Evolutionary conservation across 1,284 basidiomycete genomes (phyloP).

Genomic region (Paramarasmius palmivorus): DNA sequence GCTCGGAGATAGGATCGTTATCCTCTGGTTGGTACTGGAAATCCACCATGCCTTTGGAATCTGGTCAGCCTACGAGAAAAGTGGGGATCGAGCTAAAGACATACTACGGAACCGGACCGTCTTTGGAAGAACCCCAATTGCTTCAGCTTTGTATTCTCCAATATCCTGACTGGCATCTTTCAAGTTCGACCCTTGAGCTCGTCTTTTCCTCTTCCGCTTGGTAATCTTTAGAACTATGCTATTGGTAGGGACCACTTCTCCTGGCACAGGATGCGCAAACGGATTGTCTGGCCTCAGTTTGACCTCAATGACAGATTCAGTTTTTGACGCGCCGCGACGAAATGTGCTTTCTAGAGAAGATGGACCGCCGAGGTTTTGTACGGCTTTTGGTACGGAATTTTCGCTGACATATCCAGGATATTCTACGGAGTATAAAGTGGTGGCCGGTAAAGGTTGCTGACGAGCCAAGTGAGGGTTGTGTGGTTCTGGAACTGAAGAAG

Average conservation of each 20-base stretch:
- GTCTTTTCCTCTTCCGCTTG: slow-evolving; percentile 59
- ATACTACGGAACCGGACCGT: slow-evolving; percentile 89
- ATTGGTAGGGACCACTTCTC: slow-evolving; percentile 72
- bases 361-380: slow-evolving; percentile 71
- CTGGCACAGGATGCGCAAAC: slow-evolving; percentile 81
- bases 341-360: slow-evolving; percentile 73
- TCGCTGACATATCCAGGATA: slow-evolving; percentile 84
- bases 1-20: slow-evolving; percentile 65
- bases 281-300: slow-evolving; percentile 70
- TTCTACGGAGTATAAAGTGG: slow-evolving; percentile 79
- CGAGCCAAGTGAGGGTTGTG: slow-evolving; percentile 11
- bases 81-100: slow-evolving; percentile 26
- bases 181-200: neutral
- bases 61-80: slow-evolving; percentile 4
- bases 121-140: slow-evolving; percentile 76
- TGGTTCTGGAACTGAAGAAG: slow-evolving; percentile 21
- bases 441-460: slow-evolving; percentile 51
- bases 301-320: slow-evolving; percentile 71
- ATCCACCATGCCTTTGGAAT: slow-evolving; percentile 79
- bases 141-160: slow-evolving; percentile 81
- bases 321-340: slow-evolving; percentile 57
- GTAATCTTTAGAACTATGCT: slow-evolving; percentile 83
- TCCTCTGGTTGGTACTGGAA: slow-evolving; percentile 82
- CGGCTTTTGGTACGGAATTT: slow-evolving; percentile 61
- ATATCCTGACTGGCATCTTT: slow-evolving; percentile 29